phyloP scores from a whole-genome alignment of 1,284 basidiomycete genomes.

The Singerocomus rubriflavus region DNA sequence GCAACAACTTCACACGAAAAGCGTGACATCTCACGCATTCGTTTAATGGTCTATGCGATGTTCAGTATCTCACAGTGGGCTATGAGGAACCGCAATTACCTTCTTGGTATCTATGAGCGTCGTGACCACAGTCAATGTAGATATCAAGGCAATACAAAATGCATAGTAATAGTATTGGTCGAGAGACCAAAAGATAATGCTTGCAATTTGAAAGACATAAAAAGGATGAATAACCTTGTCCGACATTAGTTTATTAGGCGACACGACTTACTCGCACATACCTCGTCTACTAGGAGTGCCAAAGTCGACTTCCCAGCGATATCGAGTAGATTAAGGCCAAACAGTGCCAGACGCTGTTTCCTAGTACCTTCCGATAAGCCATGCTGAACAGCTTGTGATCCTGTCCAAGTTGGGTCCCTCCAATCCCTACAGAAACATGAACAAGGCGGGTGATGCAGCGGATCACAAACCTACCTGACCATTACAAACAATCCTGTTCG shows the following conservation, averaged over 20 bases:
- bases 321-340: constrained; percentile 89
- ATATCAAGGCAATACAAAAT: constrained; percentile 95
- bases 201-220: constrained; percentile 98
- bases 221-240: constrained; percentile 80
- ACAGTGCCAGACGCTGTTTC: constrained; percentile 70
- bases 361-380: constrained; percentile 59
- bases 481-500: constrained; percentile 80
- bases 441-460: background rate
- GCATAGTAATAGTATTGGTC: constrained; percentile 98
- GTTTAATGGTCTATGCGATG: constrained; percentile 69
- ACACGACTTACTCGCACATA: constrained; percentile 30
- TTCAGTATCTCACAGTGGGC: constrained; percentile 10
- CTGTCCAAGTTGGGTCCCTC: constrained; percentile 83
- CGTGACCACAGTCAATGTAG: constrained; percentile 79
- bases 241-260: constrained; percentile 14
- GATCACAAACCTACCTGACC: constrained; percentile 53
- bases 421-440: constrained; percentile 66
- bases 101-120: constrained; percentile 93
- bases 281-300: constrained; percentile 90
- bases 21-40: constrained; percentile 97
- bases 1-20: constrained; percentile 83
- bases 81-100: constrained; percentile 39
- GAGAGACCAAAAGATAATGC: constrained; percentile 90
- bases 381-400: constrained; percentile 55
- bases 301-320: constrained; percentile 84